Base-by-base conservation (phyloP, 495 filamentous ascomycete species). In the Antarctomyces pellizariae region DNA sequence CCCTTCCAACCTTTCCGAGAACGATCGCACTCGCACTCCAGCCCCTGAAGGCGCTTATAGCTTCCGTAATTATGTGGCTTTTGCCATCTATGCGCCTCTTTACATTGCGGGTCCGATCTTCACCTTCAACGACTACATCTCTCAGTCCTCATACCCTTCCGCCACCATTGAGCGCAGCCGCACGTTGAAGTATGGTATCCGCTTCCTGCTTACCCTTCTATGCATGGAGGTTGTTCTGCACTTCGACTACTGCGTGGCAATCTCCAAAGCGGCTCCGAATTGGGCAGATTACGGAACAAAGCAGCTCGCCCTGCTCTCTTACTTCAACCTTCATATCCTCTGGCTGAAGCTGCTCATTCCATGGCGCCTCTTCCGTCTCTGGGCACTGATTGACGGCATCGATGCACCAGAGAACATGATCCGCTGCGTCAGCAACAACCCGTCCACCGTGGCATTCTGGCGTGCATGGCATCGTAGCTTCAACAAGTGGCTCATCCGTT, bases 381-480 rank as follows among this genome's bases (percentile, higher is more conserved):
- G 86, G 86, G 55, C 76, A 0, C 60, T 95, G 2, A 41, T 79
- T 21, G 86, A 99, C 45, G 73, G 75, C 35, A 64, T 95, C 39
- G 86, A 99, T 44, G 80, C 86, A 0, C 83, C 86, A 2, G 86
- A 99, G 47, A 99, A 99, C 51, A 86, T 99, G 77, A 62, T 95
- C 26, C 79, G 86, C 39, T 99, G 86, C 54, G 78, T 93, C 53
- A 78, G 69, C 38, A 66, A 99, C 52, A 95, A 95, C 47, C 92
- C 83, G 53, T 83, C 73, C 30, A 69, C 76, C 4, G 57, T 78
- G n/a, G 70, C 65, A 13, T 99, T 99, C 53, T 99, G 86, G 86
- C 75, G 86, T 29, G 62, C 66, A 32, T 95, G 89, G 89, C 86
- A 99, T 48, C 69, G 80, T 19, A 75, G 66, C 36, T 95, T 73